phyloP scores from a whole-genome alignment of 106 monocot genomes.

The Dendrobium officinale region DNA sequence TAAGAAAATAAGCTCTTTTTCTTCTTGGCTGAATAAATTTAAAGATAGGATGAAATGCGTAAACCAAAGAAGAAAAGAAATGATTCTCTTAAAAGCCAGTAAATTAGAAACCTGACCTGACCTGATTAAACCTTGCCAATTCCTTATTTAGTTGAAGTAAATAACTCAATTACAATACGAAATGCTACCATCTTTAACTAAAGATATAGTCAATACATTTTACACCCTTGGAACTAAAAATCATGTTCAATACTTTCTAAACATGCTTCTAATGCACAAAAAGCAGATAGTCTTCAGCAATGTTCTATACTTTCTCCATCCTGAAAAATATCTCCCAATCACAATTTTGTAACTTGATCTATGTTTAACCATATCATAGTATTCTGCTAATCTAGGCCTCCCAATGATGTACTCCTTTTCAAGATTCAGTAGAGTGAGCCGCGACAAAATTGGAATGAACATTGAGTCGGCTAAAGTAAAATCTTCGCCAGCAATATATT shows the following conservation, averaged over 20 bases:
- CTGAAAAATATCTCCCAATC: conserved; percentile 74
- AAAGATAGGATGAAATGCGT: not conserved
- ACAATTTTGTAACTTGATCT: conserved; percentile 64
- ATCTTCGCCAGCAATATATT: conserved; percentile 61
- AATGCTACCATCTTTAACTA: not conserved
- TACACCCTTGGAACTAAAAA: not conserved
- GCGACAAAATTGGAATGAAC: conserved; percentile 78
- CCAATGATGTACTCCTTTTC: conserved; percentile 60
- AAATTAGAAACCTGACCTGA: conserved; percentile 2
- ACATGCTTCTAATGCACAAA: conserved; percentile 53
- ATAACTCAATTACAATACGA: not conserved
- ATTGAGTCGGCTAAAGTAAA: conserved; percentile 70
- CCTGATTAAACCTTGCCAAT: not conserved
- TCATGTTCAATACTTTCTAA: conserved; percentile 48
- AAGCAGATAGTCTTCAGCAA: conserved; percentile 66
- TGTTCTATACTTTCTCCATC: conserved; percentile 80
- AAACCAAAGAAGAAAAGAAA: not conserved
- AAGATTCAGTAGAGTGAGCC: conserved; percentile 57
- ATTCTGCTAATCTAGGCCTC: conserved; percentile 57
- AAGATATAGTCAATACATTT: not conserved
- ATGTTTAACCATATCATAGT: conserved; percentile 52
- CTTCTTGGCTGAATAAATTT: not conserved
- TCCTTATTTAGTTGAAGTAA: not conserved
- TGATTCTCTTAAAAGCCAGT: not conserved
- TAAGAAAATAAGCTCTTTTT: not conserved